Percentiles rank a stretch among this genome's conserved stretches.
Evolutionary conservation across 2,329 filamentous ascomycete genomes (phyloP).

Genomic region (Sporothrix brunneoviolacea): DNA sequence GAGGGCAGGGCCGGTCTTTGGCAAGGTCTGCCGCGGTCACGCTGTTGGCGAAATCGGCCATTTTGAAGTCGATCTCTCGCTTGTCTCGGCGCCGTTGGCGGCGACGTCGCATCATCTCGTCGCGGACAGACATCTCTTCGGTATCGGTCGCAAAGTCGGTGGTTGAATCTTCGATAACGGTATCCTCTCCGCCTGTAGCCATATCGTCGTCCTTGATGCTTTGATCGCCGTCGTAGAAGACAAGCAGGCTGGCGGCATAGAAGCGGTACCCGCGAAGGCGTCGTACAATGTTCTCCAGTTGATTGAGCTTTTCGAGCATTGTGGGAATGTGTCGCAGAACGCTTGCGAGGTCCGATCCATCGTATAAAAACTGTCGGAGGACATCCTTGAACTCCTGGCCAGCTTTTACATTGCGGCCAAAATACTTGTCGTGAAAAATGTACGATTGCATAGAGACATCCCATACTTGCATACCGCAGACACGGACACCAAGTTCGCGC

Average conservation of each 20-base stretch:
- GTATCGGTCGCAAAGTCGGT: conserved; percentile 54
- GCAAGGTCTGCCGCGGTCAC: conserved; percentile 77
- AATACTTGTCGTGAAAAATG: conserved; percentile 98
- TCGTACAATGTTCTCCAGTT: conserved; percentile 76
- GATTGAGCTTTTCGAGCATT: conserved; percentile 74
- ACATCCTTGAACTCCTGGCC: conserved; percentile 85
- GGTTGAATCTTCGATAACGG: conserved; percentile 48
- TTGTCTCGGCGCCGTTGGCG: conserved; percentile 31
- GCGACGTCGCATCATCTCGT: conserved; percentile 13
- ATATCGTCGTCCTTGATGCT: conserved; percentile 30
- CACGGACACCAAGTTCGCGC: conserved; percentile 79
- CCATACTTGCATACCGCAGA: conserved; percentile 96
- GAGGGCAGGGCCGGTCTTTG: conserved; percentile 63
- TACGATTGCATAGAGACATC: conserved; percentile 77
- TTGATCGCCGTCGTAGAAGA: conserved; percentile 89
- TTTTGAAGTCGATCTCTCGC: conserved; percentile 79
- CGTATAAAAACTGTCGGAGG: conserved; percentile 82
- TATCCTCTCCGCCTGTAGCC: conserved; percentile 45
- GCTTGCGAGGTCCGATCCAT: conserved; percentile 74
- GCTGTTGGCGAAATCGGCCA: conserved; percentile 97
- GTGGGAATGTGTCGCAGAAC: conserved; percentile 81
- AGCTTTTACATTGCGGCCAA: conserved; percentile 78
- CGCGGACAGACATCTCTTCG: conserved; percentile 34
- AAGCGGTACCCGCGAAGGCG: conserved; percentile 81
- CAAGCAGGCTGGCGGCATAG: conserved; percentile 88